Percentiles rank a stretch among this genome's conserved stretches.
These are phyloP conservation scores for Blastobotrys proliferans DNA, from an alignment of 1,139 yeast genomes.

Conservation along the genomic window DNA sequence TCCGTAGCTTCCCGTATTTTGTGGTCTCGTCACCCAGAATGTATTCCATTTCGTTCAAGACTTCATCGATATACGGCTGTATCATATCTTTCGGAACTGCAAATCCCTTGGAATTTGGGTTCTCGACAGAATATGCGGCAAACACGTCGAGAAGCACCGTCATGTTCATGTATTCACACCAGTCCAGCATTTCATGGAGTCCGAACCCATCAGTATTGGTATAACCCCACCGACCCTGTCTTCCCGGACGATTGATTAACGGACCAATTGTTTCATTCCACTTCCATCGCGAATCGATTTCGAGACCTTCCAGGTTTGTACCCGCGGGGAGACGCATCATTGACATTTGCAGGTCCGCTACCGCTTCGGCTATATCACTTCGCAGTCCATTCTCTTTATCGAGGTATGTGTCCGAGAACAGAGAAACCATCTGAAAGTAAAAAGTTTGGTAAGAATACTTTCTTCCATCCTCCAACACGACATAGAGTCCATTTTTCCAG, in stretches of 20 bases:
- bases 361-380: conserved; percentile 2
- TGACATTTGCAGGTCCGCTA: conserved; percentile 1
- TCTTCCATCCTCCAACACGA: conserved; percentile 5
- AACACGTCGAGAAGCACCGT: conserved; percentile 6
- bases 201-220: conserved; percentile 9
- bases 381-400: conserved; percentile 12
- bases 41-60: conserved; percentile 8
- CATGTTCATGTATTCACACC: conserved; percentile 11
- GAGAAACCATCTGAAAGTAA: conserved; percentile 6
- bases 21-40: conserved; percentile 8
- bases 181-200: conserved; percentile 7
- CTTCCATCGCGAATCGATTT: conserved; percentile 7
- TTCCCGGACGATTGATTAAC: conserved; percentile 9
- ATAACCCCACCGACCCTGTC: conserved; percentile 7
- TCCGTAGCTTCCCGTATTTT: conserved; percentile 7
- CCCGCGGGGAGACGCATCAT: conserved; percentile 13
- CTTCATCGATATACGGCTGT: conserved; percentile 10
- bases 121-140: conserved; percentile 4
- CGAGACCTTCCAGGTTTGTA: conserved; percentile 3
- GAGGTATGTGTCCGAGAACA: conserved; percentile 9
- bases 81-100: conserved; percentile 4
- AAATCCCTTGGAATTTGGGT: neutral
- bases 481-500: conserved; percentile 5
- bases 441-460: conserved; percentile 1
- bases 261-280: conserved; percentile 12